These are phyloP conservation scores for Nemania diffusa DNA, from an alignment of 2,329 filamentous ascomycete genomes.

Conservation along the genomic window DNA sequence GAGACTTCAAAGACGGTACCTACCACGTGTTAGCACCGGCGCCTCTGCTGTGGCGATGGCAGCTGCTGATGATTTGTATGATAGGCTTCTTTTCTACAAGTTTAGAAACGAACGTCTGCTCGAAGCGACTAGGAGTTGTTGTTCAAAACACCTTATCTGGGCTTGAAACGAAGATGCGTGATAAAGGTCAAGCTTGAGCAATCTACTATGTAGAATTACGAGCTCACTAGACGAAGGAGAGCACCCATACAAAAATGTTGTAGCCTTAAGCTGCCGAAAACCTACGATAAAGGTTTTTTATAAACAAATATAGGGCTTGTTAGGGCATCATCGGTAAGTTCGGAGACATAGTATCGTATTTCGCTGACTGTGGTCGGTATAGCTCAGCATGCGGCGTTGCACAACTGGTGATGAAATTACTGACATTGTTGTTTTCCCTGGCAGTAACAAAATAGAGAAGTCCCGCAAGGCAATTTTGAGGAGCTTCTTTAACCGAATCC, in stretches of 20 bases:
- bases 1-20: constrained; percentile 46
- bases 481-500: constrained; percentile 37
- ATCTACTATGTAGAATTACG: constrained; percentile 4
- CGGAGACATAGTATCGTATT: constrained; percentile 22
- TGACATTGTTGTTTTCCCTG: too few relatives aligned
- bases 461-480: constrained; percentile 24
- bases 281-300: constrained; percentile 49
- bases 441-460: constrained; percentile 35
- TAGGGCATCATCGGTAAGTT: constrained; percentile 27
- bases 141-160: constrained; percentile 41
- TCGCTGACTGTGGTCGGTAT: too few relatives aligned
- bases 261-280: constrained; percentile 48
- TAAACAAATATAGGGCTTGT: constrained; percentile 46
- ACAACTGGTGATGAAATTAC: too few relatives aligned
- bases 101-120: constrained; percentile 23
- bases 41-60: constrained; percentile 42
- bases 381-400: too few relatives aligned
- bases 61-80: constrained; percentile 47
- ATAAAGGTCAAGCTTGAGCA: constrained; percentile 34
- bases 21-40: constrained; percentile 42
- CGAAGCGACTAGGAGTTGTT: constrained; percentile 41
- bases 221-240: not conserved
- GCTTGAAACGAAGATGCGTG: constrained; percentile 41
- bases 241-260: constrained; percentile 25
- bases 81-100: constrained; percentile 41